phyloP scores from a whole-genome alignment of 306 rosid genomes.

The Castanea sativa region DNA sequence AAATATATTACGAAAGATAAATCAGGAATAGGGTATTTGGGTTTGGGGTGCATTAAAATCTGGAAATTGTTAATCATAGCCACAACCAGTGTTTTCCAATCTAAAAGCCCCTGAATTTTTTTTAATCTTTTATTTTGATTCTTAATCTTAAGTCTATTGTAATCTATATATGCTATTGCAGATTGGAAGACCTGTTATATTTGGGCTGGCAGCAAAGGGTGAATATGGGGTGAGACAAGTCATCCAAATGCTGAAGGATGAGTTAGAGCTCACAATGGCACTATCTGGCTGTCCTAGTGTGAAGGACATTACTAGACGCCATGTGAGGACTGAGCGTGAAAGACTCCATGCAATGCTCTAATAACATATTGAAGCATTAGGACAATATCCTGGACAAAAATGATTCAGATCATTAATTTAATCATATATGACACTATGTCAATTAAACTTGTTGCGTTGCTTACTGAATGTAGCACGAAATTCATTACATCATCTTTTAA shows the following conservation, averaged over 20 bases:
- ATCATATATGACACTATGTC: neutral
- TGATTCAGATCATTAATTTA: neutral
- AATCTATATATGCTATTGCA: neutral
- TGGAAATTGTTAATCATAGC: neutral
- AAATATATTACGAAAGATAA: neutral
- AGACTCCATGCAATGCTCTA: conserved; percentile 43
- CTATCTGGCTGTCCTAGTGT: conserved; percentile 51
- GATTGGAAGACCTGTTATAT: conserved; percentile 13
- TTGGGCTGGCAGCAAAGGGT: conserved; percentile 55
- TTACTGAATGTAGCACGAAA: too few relatives aligned
- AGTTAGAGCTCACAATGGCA: conserved; percentile 54
- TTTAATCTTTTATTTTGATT: neutral
- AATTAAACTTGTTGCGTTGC: too few relatives aligned
- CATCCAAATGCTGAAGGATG: conserved; percentile 53
- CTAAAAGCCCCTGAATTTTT: neutral
- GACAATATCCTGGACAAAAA: neutral
- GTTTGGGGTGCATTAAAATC: neutral
- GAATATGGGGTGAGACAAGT: conserved; percentile 51
- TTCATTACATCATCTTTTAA: too few relatives aligned
- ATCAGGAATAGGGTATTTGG: neutral
- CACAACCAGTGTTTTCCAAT: neutral
- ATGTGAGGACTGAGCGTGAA: conserved; percentile 40
- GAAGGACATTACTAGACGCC: conserved; percentile 46
- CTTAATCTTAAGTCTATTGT: neutral
- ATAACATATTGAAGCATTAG: neutral